Conservation (phyloP, 2,329 filamentous ascomycete genomes). For the Escovopsis weberi region DNA sequence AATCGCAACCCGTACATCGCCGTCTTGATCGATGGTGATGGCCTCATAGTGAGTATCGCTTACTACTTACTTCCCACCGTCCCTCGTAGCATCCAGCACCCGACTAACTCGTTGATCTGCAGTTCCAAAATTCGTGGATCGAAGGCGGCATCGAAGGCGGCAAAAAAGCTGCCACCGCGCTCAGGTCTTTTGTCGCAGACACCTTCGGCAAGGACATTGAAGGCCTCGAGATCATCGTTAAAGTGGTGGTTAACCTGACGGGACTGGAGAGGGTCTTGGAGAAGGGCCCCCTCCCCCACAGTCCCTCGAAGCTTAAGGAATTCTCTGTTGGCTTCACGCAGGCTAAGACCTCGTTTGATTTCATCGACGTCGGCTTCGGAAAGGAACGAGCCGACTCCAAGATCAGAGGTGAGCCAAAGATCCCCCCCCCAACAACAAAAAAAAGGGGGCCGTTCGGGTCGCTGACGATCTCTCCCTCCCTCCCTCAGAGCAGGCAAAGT, state of each 20-base stretch:
- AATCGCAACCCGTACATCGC: constrained; percentile 44
- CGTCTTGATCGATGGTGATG: constrained; percentile 49
- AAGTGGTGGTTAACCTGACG: constrained; percentile 39
- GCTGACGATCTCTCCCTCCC: too few species aligned
- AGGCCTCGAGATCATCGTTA: constrained; percentile 39
- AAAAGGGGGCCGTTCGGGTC: too few species aligned
- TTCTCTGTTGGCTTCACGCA: constrained; percentile 48
- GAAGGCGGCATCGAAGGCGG: constrained; percentile 41
- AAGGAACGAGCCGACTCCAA: constrained; percentile 46
- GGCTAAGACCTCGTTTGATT: constrained; percentile 44
- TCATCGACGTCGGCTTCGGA: constrained; percentile 45
- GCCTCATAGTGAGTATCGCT: constrained; percentile 35
- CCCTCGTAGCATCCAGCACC: not conserved
- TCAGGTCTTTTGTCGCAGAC: constrained; percentile 33
- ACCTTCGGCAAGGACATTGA: constrained; percentile 29
- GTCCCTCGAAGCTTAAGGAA: constrained; percentile 32
- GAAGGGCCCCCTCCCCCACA: constrained; percentile 31
- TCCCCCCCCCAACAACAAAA: too few species aligned
- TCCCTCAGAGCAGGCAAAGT: constrained; percentile 32
- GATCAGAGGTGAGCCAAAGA: constrained; percentile 39
- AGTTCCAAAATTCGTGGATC: constrained; percentile 45
- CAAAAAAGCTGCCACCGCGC: constrained; percentile 33
- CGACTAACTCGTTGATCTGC: constrained; percentile 4
- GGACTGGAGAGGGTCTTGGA: constrained; percentile 36
- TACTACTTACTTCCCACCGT: too few species aligned